Base-by-base conservation (phyloP, 2,329 filamentous ascomycete species). In the Aureobasidium zeae region DNA sequence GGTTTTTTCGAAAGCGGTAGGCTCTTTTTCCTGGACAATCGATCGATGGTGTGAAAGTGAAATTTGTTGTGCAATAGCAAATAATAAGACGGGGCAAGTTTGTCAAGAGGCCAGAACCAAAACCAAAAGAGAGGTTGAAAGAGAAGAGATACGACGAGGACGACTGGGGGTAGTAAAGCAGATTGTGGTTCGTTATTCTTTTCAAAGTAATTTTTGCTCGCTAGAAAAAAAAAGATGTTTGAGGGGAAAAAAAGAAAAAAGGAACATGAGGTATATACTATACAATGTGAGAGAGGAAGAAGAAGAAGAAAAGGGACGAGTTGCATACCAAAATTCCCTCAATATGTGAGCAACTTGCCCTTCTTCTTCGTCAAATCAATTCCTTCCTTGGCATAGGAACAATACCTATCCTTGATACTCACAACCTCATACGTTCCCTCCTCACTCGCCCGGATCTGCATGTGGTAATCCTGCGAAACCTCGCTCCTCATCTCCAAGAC, bases 391-490 rank as follows among this genome's bases (percentile, higher is more conserved):
- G 85, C 85, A 63, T 94, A 94, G 19, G 86, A 81, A 61, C 91
- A 98, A 67, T 77, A 93, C 57, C 79, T 79, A 64, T 98, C 91
- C 70, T 93, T 93, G 64, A 98, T 94, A 9, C 86, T 82, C 21
- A 96, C 85, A 13, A 98, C 89, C 67, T 98, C 91, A 59, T 98
- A 98, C 52, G 87, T 94, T 37, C 91, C 91, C 70, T 96, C 91
- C 59, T 94, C 85, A 53, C 82, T 87, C 19, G 88, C 87, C 55
- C 80, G 80, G 54, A 96, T 76, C 19, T 78, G 77, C 72, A 94
- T 88, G 56, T 69, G 80, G 61, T 86, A 76, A 56, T 93, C 86
- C 50, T 88, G 77, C 36, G 83, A 89, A 13, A 83, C 72, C 54
- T 95, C 88, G 52, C 91, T 87, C 53, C 85, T 78, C 51, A 93